A percentile compares a stretch with the other conserved stretches of the same genome.
These are phyloP conservation scores for Epichloe coenophiala DNA, from an alignment of 2,329 filamentous ascomycete species.

Conservation along the genomic window DNA sequence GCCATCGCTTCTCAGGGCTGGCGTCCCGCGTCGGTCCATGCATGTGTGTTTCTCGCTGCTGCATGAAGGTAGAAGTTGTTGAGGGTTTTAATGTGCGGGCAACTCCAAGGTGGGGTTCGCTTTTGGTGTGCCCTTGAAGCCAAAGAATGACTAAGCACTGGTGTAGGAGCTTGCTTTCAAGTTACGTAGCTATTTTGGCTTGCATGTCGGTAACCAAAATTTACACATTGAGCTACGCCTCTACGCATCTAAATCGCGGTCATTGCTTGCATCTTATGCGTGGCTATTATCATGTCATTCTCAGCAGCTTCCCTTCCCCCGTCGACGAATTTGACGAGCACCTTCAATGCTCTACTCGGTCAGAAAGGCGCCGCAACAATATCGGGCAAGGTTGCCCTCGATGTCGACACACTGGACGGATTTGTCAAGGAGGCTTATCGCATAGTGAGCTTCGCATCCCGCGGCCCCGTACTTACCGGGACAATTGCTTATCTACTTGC, in stretches of 20 bases:
- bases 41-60: too few relatives aligned
- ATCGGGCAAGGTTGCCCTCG: constrained; percentile 23
- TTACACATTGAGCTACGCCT: background rate
- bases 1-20: too few relatives aligned
- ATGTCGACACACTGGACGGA: constrained; percentile 50
- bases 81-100: too few relatives aligned
- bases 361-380: constrained; percentile 41
- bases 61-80: too few relatives aligned
- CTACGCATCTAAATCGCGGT: background rate
- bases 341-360: constrained; percentile 53
- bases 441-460: constrained; percentile 48
- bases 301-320: constrained; percentile 6
- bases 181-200: constrained; percentile 1
- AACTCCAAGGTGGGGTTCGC: too few relatives aligned
- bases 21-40: too few relatives aligned
- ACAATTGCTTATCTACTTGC: background rate
- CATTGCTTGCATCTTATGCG: too few relatives aligned
- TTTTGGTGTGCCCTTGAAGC: too few relatives aligned
- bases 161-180: background rate
- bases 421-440: constrained; percentile 90
- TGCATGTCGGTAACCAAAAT: background rate
- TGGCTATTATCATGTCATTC: constrained; percentile 2
- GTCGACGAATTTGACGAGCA: constrained; percentile 49
- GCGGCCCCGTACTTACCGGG: background rate
- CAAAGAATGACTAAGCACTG: constrained; percentile 2